Base-by-base conservation (phyloP, 345 rosid species). In the Hibiscus mutabilis region DNA sequence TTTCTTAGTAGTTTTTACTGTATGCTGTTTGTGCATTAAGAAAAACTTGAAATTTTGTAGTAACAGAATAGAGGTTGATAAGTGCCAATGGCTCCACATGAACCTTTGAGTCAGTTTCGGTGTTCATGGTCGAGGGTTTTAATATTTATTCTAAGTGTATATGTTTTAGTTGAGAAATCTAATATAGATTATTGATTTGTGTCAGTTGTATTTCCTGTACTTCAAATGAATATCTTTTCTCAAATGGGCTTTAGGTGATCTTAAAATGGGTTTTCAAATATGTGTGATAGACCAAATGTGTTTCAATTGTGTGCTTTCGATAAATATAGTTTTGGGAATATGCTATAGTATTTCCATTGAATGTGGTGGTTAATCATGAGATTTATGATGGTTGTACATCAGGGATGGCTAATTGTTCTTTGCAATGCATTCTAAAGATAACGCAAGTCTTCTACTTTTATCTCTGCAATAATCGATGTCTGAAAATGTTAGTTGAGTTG, bases 101-200 rank as follows among this genome's bases (percentile, higher is more conserved):
- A 40, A 64, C 52, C 29, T 64, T 40, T 21, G 18, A 40, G 68
- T 64, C 31, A 19, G 68, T 64, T 64, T 64, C 12, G 16, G 47
- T 10, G 47, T 62, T 62, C 13, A 12, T 22, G 11, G 47, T 62
- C 19, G 47, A 62, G 66, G 25, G 25, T 35, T 62, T 62, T 33
- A 33, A 10, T 44, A 44, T 62, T 10, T 35, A 35, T n/a, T 62
- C 6, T 62, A 4, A 40, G 8, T 62, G 25, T 60, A 35, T 35
- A 35, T 62, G 6, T 62, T 62, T 35, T 62, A 35, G 46, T 33
- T n/a, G 66, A 62, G 60, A 42, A 62, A 60, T n/a, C 64, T 60
- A 60, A 2, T 6, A 59, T 15, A 18, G 10, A 27, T 59, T 25
- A 27, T 27, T 6, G 5, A 60, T 60, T 27, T 59, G 10, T 0